A percentile compares a stretch with the other conserved stretches of the same genome.
Evolutionary conservation across 1,139 yeast genomes (phyloP).

Genomic region (Pichia sp.): DNA sequence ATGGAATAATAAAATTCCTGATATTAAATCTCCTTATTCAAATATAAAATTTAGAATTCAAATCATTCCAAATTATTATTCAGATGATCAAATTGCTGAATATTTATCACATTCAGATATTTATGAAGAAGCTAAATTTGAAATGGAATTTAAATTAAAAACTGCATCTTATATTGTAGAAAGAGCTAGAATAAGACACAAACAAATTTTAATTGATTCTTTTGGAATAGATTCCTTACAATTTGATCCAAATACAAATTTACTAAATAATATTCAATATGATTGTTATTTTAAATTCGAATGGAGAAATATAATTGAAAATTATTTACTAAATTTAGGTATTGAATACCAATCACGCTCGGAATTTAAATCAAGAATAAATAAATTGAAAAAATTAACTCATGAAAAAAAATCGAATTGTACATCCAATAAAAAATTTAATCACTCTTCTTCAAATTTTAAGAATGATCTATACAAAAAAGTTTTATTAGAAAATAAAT

Average conservation of each 20-base stretch:
- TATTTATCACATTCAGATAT: slow-evolving; percentile 50
- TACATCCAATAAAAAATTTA: slow-evolving; percentile 2
- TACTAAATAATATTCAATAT: slow-evolving; percentile 17
- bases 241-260: slow-evolving; percentile 18
- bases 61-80: slow-evolving; percentile 44
- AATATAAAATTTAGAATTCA: slow-evolving; percentile 34
- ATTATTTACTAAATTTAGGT: slow-evolving; percentile 54
- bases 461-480: slow-evolving; percentile 22
- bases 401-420: slow-evolving; percentile 10
- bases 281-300: slow-evolving; percentile 34
- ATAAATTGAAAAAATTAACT: slow-evolving; percentile 22
- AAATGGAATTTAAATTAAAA: slow-evolving; percentile 43
- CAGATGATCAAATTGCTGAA: slow-evolving; percentile 42
- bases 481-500: slow-evolving; percentile 22
- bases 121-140: slow-evolving; percentile 53
- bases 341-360: slow-evolving; percentile 64
- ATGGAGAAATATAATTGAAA: slow-evolving; percentile 66
- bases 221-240: slow-evolving; percentile 20
- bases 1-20: slow-evolving; percentile 49
- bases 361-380: slow-evolving; percentile 44
- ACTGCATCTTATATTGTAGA: slow-evolving; percentile 56
- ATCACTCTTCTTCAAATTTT: slow-evolving; percentile 1
- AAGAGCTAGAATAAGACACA: slow-evolving; percentile 49
- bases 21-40: slow-evolving; percentile 30
- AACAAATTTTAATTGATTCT: slow-evolving; percentile 26